A percentile compares a stretch with the other conserved stretches of the same genome.
Evolutionary conservation across 805 yeast species (phyloP).

Genomic region (Yarrowia bubula): DNA sequence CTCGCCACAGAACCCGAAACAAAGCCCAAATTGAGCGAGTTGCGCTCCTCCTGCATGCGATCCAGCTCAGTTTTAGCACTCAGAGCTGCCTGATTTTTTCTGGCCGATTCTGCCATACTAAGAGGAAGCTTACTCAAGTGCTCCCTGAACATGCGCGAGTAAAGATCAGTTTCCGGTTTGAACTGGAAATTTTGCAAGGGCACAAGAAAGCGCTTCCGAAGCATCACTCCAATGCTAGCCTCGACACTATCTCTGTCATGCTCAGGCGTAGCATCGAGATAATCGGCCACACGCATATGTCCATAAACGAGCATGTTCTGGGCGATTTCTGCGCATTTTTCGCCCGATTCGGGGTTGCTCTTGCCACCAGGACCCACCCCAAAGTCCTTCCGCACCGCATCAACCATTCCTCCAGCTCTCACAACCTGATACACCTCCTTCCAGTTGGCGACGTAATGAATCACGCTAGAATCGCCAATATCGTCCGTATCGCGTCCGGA

Average conservation of each 20-base stretch:
- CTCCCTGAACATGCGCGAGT: constrained; percentile 30
- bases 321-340: constrained; percentile 54
- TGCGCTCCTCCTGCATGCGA: constrained; percentile 29
- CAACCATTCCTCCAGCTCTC: constrained; percentile 76
- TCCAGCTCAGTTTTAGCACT: constrained; percentile 43
- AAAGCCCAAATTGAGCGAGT: constrained; percentile 31
- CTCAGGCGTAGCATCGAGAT: constrained; percentile 36
- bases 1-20: constrained; percentile 19
- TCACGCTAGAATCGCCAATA: not conserved
- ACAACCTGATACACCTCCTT: constrained; percentile 61
- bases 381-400: constrained; percentile 37
- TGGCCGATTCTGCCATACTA: constrained; percentile 52
- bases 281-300: constrained; percentile 57
- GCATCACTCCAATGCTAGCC: constrained; percentile 45
- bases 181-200: constrained; percentile 47
- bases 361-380: not conserved
- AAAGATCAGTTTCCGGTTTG: constrained; percentile 38
- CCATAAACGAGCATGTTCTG: constrained; percentile 73
- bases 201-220: constrained; percentile 50
- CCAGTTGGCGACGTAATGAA: constrained; percentile 58
- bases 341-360: constrained; percentile 44
- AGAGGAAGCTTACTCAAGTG: constrained; percentile 30
- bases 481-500: constrained; percentile 5
- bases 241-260: constrained; percentile 38
- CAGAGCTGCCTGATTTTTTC: constrained; percentile 60